Percentiles rank a stretch among this genome's conserved stretches.
Evolutionary conservation across 352 stramenopile species (phyloP).

Genomic region (Phytopythium vexans): DNA sequence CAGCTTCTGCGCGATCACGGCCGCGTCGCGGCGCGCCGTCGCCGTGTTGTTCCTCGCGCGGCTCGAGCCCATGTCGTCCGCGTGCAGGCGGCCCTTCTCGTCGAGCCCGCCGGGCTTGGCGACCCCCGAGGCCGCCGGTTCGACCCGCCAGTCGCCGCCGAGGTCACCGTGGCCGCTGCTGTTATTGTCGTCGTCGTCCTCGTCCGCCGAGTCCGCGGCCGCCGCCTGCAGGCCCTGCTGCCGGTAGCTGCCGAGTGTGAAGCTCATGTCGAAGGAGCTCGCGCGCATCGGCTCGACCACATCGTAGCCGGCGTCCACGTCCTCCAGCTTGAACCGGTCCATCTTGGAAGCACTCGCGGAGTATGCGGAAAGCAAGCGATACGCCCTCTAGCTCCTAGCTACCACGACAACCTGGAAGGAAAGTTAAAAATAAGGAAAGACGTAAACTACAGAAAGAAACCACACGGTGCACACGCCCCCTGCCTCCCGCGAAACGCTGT

Average conservation of each 20-base stretch:
- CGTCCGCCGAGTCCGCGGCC: constrained; percentile 17
- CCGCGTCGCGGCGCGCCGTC: constrained; percentile 32
- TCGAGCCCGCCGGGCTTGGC: constrained; percentile 18
- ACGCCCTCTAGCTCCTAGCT: too few species aligned
- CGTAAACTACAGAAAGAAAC: too few species aligned
- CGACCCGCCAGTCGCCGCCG: constrained; percentile 12
- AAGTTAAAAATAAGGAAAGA: too few species aligned
- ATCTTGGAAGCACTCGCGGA: constrained; percentile 20
- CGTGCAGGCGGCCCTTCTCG: constrained; percentile 45
- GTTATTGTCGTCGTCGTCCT: constrained; percentile 16
- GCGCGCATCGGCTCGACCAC: constrained; percentile 80
- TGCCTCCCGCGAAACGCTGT: too few species aligned
- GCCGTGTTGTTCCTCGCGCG: constrained; percentile 13
- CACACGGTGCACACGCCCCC: too few species aligned
- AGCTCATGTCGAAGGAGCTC: constrained; percentile 89
- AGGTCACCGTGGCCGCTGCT: constrained; percentile 19
- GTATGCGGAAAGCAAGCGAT: too few species aligned
- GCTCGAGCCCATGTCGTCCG: constrained; percentile 29
- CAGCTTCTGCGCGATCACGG: constrained; percentile 55
- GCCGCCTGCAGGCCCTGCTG: constrained; percentile 13
- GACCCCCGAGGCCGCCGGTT: constrained; percentile 4
- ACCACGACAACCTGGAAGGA: too few species aligned
- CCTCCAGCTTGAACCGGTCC: constrained; percentile 81
- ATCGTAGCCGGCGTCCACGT: constrained; percentile 76
- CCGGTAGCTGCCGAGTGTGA: constrained; percentile 64